Evolutionary conservation across 768 basidiomycete genomes (phyloP), one percentile per base, ranked within the genome.

Genomic region (Cystofilobasidium capitatum): DNA sequence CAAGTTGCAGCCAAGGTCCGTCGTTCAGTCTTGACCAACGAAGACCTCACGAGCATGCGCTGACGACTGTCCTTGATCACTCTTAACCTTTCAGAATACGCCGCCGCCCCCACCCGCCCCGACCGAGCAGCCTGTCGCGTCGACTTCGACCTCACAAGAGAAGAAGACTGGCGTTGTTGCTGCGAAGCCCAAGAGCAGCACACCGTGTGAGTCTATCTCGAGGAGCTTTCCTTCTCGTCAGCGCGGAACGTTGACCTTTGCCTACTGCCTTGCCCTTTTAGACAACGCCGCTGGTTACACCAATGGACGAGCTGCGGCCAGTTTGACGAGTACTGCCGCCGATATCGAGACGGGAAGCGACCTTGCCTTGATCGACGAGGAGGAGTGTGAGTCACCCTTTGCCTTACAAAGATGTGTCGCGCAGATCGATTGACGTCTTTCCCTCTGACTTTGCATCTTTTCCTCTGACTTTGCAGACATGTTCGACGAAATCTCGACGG

Each of bases 291-390:
- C 79, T 0, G 74, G 77, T 37, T 78, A 77, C 70, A 74, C 77
- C 1, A 91, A 82, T 45, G 94, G 94, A 31, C 81, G 88, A 49
- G 85, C 91, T 3, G 91, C 94, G 60, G 96, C 94, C 3, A 91
- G 92, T 0, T 78, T 99, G 57, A 99, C 96, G 0, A 92, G 90
- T 2, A 98, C 96, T 0, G 87, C 92, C 4, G 82, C 92, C 65
- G 88, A 89, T 71, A 87, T 91, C 16, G 83, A 85, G 65, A 83
- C 82, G 3, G 78, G 80, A 29, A 84, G 82, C 54, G 86, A 92
- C 58, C 86, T 88, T 72, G 83, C 96, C 5, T 79, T 98, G n/a
- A 93, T 92, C 85, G 93, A 99, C 76, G 96, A 98, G 84, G 96
- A 99, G 78, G 94, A 98, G 75, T 80, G 76, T 77, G 58, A 65